Evolutionary conservation across 257 asterid genomes (phyloP), one percentile per base, ranked within the genome.

Genomic region (Cynanchum wilfordii): DNA sequence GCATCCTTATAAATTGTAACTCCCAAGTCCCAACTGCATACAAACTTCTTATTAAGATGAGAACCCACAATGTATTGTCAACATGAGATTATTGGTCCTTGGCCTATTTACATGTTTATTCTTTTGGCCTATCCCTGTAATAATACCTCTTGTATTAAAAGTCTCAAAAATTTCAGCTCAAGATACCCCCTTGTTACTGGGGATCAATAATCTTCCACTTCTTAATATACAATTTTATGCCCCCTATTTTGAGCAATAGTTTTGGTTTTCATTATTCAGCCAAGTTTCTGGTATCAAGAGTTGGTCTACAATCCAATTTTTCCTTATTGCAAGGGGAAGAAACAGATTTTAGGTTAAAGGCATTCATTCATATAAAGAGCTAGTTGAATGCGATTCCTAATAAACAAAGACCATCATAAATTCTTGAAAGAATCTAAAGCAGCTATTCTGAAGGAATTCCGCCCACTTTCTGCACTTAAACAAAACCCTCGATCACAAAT

Each of bases 21-120:
- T 82, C 78, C 83, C 83, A 73, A 80, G 73, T 82, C 78, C 83
- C 83, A 75, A 68, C 73, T 73, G 69, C 79, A 78, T 75, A 84
- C 79, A 80, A 73, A 82, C 68, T 81, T 74, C 27, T 63, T 77
- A 42, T 73, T 76, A 73, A 72, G 70, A 75, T 66, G 84, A 84
- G 87, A 75, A 82, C 72, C 72, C 75, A 55, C 78, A 76, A 74
- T 82, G 76, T 71, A 81, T 66, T 76, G 70, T 87, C 66, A 56
- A 49, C 69, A 52, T 1, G 20, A 9, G 6, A 30, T 20, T 47
- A 47, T 62, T 5, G 3, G 36, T 33, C 36, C 68, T 7, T 71
- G 20, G 30, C 27, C 56, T 51, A 49, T 64, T 70, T 25, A 3
- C 27, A 62, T 25, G 49, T n/a, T 38, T 60, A 40, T 60, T 44